phyloP scores from a whole-genome alignment of 2,329 filamentous ascomycete species.

The Aspergillus ustus region DNA sequence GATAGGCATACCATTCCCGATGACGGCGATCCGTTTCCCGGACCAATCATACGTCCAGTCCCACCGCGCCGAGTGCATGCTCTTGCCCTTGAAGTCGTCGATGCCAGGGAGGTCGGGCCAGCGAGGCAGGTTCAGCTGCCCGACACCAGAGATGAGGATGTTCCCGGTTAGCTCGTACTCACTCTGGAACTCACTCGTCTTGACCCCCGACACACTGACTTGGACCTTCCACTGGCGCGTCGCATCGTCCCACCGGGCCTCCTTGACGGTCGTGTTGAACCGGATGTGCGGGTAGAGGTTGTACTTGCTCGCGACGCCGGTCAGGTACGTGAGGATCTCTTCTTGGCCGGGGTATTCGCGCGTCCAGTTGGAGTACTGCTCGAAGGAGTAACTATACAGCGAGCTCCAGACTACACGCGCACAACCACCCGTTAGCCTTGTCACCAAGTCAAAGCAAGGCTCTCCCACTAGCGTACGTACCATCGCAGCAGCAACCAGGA shows the following conservation, averaged over 20 bases:
- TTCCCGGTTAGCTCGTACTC: slow-evolving; percentile 59
- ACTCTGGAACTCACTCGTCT: slow-evolving; percentile 59
- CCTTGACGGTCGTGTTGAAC: slow-evolving; percentile 60
- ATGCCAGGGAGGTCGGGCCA: slow-evolving; percentile 56
- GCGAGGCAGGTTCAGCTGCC: slow-evolving; percentile 61
- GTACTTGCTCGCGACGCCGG: slow-evolving; percentile 58
- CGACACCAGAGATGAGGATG: slow-evolving; percentile 63
- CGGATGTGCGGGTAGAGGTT: slow-evolving; percentile 61
- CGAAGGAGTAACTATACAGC: slow-evolving; percentile 65
- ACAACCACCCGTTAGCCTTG: background rate
- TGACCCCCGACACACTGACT: slow-evolving; percentile 55
- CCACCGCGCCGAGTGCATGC: slow-evolving; percentile 64
- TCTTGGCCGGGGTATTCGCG: slow-evolving; percentile 64
- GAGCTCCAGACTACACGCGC: slow-evolving; percentile 54
- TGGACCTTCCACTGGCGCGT: slow-evolving; percentile 57
- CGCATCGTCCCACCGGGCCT: slow-evolving; percentile 59
- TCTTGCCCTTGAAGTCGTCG: slow-evolving; percentile 55
- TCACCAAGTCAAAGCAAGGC: background rate
- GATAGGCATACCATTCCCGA: slow-evolving; percentile 57
- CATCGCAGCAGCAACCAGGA: slow-evolving; percentile 60
- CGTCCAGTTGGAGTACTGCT: slow-evolving; percentile 63
- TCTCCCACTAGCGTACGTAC: too few species aligned
- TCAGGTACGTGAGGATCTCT: slow-evolving; percentile 62
- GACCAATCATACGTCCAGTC: slow-evolving; percentile 62
- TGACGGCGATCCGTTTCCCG: slow-evolving; percentile 61